Base-by-base conservation (phyloP, 306 rosid genomes). In the Delonix regia region DNA sequence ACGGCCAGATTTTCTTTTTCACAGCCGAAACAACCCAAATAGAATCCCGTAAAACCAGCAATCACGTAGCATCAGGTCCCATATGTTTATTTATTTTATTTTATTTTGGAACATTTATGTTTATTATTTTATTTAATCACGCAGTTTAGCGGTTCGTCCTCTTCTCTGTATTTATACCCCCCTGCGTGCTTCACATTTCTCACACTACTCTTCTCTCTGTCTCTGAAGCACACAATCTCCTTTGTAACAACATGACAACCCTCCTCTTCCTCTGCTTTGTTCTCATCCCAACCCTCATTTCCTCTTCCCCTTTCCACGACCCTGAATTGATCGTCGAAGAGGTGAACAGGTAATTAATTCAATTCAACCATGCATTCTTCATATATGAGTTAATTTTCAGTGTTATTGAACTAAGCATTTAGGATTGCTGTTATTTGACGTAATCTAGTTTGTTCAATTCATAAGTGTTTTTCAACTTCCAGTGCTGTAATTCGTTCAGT, bases 31-130 rank as follows among this genome's bases (percentile, higher is more conserved):
- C 97, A 83, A 70, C 87, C 93, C 30, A 79, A 83, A 19, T 38
- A 44, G 81, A 84, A 72, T 80, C 91, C 94, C 91, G 90, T 87
- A 74, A 95, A 90, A 74, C 84, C 88, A 77, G 93, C 87, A 94
- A 91, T 91, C 92, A 83, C 86, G 79, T 41, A 71, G 74, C 84
- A 59, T 0, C 0, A 34, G 93, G 97, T 9, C 99, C 99, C 79
- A 91, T 86, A 22, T 81, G 87, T 84, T 87, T 78, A 85, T 34
- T 3, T 33, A 25, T 11, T 13, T 57, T 4, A 3, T 25, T 25
- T 24, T 13, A n/a, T n/a, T n/a, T 25, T 12, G 14, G 11, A 21
- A 22, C 61, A 11, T 60, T 14, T 28, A 12, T 63, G 11, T 57
- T 57, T 64, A 64, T 64, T 64, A 64, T 64, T 64, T 64, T 36